Evolutionary conservation across 73 alveolate species (phyloP).

Genomic region (Strombidium stylifer): DNA sequence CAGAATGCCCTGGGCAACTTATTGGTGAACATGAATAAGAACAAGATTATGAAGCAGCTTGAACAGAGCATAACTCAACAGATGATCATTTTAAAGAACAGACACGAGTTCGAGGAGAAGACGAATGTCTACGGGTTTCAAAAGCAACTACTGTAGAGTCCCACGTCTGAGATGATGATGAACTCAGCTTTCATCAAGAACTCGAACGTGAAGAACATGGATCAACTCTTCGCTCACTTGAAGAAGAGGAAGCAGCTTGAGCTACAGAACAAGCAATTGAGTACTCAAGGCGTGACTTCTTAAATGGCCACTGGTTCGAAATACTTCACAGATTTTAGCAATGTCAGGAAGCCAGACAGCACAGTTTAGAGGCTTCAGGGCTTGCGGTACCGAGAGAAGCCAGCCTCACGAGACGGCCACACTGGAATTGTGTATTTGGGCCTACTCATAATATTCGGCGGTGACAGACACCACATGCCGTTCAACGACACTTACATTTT

Average conservation of each 20-base stretch:
- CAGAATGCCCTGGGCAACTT: too few species aligned
- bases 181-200: conserved; percentile 58
- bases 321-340: too few species aligned
- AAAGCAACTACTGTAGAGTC: conserved; percentile 35
- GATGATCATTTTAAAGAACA: too few species aligned
- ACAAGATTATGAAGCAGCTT: too few species aligned
- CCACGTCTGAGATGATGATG: conserved; percentile 63
- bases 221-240: conserved; percentile 34
- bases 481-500: conserved; percentile 77
- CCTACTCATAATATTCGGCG: conserved; percentile 86
- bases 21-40: too few species aligned
- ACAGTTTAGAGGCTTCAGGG: too few species aligned
- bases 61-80: too few species aligned
- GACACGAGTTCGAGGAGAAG: not conserved
- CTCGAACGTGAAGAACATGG: conserved; percentile 49
- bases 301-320: too few species aligned
- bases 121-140: not conserved
- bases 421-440: conserved; percentile 68
- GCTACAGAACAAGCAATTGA: conserved; percentile 3
- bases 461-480: conserved; percentile 96
- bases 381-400: conserved; percentile 53
- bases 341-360: too few species aligned
- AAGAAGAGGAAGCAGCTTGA: conserved; percentile 47
- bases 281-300: not conserved
- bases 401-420: conserved; percentile 95